These are phyloP conservation scores for Pythium rhizo-oryzae DNA, from an alignment of 352 stramenopile species.

Conservation along the genomic window DNA sequence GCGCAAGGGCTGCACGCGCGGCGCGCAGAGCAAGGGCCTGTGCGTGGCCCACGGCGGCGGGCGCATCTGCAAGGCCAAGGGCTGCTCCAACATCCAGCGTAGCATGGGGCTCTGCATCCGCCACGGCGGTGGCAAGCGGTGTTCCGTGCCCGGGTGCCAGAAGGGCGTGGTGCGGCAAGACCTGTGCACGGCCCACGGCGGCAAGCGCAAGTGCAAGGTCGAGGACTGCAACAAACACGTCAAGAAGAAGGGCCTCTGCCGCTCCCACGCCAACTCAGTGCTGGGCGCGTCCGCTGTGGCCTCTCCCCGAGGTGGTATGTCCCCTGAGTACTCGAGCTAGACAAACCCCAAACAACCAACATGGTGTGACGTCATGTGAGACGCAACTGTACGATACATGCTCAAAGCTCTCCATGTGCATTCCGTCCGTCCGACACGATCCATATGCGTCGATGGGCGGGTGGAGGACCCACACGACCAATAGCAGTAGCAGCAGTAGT, in stretches of 20 bases:
- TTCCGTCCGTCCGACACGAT: neutral
- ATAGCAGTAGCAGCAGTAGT: too few species aligned
- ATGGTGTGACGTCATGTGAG: neutral
- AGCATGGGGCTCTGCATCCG: slow-evolving; percentile 81
- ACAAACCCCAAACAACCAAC: neutral
- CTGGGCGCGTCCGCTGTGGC: slow-evolving; percentile 25
- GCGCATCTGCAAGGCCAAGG: slow-evolving; percentile 76
- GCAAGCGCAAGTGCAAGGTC: slow-evolving; percentile 82
- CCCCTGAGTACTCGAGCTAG: slow-evolving; percentile 27
- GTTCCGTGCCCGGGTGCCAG: slow-evolving; percentile 71
- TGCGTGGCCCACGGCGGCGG: slow-evolving; percentile 85
- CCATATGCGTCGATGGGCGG: too few species aligned
- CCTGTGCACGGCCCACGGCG: slow-evolving; percentile 85
- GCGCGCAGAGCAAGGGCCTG: slow-evolving; percentile 80
- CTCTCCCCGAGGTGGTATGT: slow-evolving; percentile 16
- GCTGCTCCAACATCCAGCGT: slow-evolving; percentile 86
- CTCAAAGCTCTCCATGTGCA: neutral
- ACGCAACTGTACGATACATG: slow-evolving; percentile 12
- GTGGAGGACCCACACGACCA: too few species aligned
- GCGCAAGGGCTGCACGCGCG: slow-evolving; percentile 79
- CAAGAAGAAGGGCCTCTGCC: slow-evolving; percentile 84
- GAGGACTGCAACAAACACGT: slow-evolving; percentile 85
- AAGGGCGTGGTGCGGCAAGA: slow-evolving; percentile 88
- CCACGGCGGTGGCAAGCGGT: slow-evolving; percentile 57
- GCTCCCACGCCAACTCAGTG: slow-evolving; percentile 76